Percentiles rank a stretch among this genome's conserved stretches.
Conservation (phyloP, 2,329 filamentous ascomycete species). For the Gaeumannomyces tritici region DNA sequence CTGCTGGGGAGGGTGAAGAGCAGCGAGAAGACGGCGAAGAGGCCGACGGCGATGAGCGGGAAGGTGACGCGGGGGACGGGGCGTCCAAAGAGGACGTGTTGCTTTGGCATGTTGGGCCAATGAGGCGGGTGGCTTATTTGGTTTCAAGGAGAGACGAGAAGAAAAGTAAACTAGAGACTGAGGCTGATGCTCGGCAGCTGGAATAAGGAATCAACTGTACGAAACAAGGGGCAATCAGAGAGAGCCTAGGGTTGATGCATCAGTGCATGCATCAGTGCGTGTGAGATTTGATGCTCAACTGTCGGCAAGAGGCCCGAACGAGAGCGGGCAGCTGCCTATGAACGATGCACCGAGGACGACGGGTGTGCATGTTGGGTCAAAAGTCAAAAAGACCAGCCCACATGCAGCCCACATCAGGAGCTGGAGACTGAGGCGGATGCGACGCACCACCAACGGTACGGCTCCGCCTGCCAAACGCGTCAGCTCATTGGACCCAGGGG, state of each 20-base stretch:
- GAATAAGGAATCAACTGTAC: no score
- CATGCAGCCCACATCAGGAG: neutral
- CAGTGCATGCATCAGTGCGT: neutral
- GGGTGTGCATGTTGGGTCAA: neutral
- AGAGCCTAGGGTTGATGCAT: neutral
- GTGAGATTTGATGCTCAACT: no score
- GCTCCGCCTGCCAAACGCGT: neutral
- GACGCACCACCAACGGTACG: neutral
- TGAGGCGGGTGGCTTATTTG: neutral
- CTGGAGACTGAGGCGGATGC: neutral
- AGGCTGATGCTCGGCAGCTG: no score
- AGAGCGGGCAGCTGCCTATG: neutral
- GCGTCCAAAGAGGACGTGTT: conserved; percentile 35
- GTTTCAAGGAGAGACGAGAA: neutral
- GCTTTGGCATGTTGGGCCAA: conserved; percentile 31
- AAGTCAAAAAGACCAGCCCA: neutral
- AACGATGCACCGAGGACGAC: neutral
- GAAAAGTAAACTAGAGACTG: neutral
- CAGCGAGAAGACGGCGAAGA: conserved; percentile 44
- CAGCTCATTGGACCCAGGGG: neutral
- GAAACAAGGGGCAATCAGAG: neutral
- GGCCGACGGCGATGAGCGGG: conserved; percentile 37
- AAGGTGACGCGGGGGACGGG: conserved; percentile 41
- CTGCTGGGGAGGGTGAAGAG: conserved; percentile 40
- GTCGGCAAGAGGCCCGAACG: neutral